A percentile compares a stretch with the other conserved stretches of the same genome.
Conservation (phyloP, 2,329 filamentous ascomycete species). For the Cladosporium sp. region DNA sequence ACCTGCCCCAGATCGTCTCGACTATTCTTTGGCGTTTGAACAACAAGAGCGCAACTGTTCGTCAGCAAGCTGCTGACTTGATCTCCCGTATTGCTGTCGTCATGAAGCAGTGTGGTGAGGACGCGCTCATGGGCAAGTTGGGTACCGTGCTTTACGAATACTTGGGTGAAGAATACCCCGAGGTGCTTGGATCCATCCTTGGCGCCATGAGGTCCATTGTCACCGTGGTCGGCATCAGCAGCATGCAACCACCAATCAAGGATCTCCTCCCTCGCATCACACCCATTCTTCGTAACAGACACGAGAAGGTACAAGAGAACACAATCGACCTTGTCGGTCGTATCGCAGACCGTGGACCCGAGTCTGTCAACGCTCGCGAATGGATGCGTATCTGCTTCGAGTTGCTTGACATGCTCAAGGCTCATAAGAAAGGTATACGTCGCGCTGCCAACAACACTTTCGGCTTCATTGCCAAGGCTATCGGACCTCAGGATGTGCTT, state of each 20-base stretch:
- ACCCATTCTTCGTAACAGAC: conserved; percentile 95
- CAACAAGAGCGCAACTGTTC: conserved; percentile 95
- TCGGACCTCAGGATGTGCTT: conserved; percentile 94
- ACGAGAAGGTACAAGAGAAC: conserved; percentile 99
- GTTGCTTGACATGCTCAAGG: conserved; percentile 97
- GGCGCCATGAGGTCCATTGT: conserved; percentile 94
- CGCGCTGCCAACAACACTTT: conserved; percentile 99
- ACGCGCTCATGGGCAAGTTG: conserved; percentile 92
- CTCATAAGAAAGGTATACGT: conserved; percentile 98
- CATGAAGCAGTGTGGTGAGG: conserved; percentile 98
- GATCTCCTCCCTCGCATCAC: conserved; percentile 92
- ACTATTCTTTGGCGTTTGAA: conserved; percentile 96
- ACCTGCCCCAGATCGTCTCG: conserved; percentile 93
- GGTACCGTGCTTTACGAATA: conserved; percentile 96
- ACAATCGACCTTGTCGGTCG: conserved; percentile 97
- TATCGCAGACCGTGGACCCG: conserved; percentile 94
- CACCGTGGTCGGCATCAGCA: conserved; percentile 93
- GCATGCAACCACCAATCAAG: conserved; percentile 98
- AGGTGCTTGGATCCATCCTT: conserved; percentile 94
- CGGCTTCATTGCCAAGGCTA: conserved; percentile 98
- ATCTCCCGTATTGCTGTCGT: conserved; percentile 97
- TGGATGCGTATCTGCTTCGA: conserved; percentile 99
- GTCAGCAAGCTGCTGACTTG: conserved; percentile 93
- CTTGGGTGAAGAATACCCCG: conserved; percentile 95
- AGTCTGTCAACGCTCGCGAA: conserved; percentile 93